Evolutionary conservation across 1,284 basidiomycete genomes (phyloP).

Genomic region (Sporisorium exsertum): DNA sequence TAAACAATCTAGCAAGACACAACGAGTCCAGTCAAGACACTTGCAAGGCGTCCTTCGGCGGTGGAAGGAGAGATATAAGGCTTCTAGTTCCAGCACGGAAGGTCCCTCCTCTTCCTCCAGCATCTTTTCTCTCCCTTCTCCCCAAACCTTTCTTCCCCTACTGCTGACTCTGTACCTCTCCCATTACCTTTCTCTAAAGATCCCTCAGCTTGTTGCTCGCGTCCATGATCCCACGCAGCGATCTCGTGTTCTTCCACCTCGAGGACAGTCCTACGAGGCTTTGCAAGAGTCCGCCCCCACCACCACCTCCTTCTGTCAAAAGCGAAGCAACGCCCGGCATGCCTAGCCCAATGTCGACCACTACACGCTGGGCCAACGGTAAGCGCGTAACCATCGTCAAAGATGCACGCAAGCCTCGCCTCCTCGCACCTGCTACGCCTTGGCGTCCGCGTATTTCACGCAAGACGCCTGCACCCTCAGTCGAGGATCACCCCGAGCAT

Average conservation of each 20-base stretch:
- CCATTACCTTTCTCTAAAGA: not conserved
- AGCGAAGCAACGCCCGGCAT: not conserved
- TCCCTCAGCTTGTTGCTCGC: not conserved
- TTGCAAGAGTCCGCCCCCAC: constrained; percentile 6
- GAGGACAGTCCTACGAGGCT: constrained; percentile 5
- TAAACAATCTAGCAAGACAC: not conserved
- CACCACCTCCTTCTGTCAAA: not conserved
- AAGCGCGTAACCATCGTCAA: constrained; percentile 18
- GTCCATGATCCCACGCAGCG: constrained; percentile 33
- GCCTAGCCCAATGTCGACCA: not conserved
- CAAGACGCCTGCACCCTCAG: constrained; percentile 7
- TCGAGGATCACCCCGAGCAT: constrained; percentile 8
- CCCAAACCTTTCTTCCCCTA: not conserved
- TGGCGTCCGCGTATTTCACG: constrained; percentile 39
- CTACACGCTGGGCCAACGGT: constrained; percentile 3
- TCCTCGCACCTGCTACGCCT: constrained; percentile 23
- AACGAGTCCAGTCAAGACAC: not conserved
- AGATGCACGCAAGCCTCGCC: constrained; percentile 18
- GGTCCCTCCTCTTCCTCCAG: constrained; percentile 6
- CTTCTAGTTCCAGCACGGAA: not conserved
- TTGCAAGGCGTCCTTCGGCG: not conserved
- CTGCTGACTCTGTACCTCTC: not conserved
- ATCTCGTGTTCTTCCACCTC: constrained; percentile 22
- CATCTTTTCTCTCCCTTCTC: not conserved
- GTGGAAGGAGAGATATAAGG: constrained; percentile 21